Evolutionary conservation across 2,329 filamentous ascomycete genomes (phyloP).

Genomic region (Apiospora marii): DNA sequence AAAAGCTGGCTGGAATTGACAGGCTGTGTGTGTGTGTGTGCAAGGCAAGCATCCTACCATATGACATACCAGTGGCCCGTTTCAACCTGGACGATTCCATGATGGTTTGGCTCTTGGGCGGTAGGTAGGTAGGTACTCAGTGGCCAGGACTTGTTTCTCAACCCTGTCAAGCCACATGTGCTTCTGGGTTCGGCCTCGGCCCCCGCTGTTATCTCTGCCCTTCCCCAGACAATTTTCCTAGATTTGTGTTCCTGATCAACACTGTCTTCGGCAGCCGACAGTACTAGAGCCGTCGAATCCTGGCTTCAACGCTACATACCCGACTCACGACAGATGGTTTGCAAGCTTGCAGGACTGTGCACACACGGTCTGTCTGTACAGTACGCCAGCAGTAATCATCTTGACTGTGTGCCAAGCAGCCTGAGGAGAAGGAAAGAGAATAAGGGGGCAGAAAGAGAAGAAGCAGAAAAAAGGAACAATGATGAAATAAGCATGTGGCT

Average conservation of each 20-base stretch:
- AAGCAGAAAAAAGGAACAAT: background rate
- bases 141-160: background rate
- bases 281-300: constrained; percentile 6
- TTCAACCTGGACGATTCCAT: background rate
- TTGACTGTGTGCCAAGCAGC: background rate
- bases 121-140: background rate
- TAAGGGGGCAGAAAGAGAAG: too few relatives aligned
- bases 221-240: constrained; percentile 18
- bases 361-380: background rate
- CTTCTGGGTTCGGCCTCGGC: background rate
- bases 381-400: background rate
- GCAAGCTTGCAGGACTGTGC: background rate
- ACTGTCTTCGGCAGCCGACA: constrained; percentile 16
- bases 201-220: constrained; percentile 11
- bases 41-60: background rate
- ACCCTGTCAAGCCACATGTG: constrained; percentile 20
- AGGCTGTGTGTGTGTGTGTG: background rate
- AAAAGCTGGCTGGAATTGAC: background rate
- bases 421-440: background rate
- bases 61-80: background rate
- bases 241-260: constrained; percentile 20
- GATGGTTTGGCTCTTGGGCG: too few relatives aligned
- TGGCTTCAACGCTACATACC: background rate
- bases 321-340: background rate
- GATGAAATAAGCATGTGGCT: constrained; percentile 10